Conservation (phyloP, 2,329 filamentous ascomycete species). For the Fusarium verrucosum region DNA sequence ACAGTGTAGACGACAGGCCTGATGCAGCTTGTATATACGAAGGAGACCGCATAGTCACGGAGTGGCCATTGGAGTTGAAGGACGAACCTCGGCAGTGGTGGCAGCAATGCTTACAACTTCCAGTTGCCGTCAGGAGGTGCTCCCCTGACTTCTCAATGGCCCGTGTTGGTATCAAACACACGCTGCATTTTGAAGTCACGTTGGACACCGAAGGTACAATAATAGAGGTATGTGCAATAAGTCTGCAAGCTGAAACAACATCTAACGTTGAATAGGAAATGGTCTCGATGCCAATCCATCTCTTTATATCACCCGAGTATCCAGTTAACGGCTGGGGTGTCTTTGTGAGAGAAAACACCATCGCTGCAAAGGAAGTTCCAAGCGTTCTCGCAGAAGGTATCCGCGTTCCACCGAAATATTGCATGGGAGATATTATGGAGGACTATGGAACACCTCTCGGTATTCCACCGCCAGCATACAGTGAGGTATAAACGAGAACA, state of each 20-base stretch:
- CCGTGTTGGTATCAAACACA: not conserved
- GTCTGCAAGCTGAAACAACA: rapidly evolving
- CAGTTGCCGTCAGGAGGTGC: not conserved
- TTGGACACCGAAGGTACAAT: not conserved
- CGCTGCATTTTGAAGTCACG: not conserved
- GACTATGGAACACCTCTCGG: not conserved
- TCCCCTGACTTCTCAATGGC: not conserved
- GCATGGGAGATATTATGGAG: not conserved
- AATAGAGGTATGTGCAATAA: not conserved
- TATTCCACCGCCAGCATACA: conserved; percentile 1
- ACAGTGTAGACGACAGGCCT: not conserved
- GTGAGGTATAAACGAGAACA: not conserved
- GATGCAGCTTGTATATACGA: not conserved
- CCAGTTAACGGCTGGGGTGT: conserved; percentile 5
- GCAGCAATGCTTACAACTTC: conserved; percentile 14
- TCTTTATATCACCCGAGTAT: conserved; percentile 5
- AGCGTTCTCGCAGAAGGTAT: not conserved
- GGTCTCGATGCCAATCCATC: not conserved
- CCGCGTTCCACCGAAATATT: not conserved
- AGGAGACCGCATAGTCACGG: not conserved
- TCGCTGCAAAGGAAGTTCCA: not conserved
- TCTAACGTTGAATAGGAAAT: not conserved
- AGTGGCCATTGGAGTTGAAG: not conserved
- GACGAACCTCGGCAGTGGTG: not conserved
- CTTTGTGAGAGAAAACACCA: not conserved